Conservation (phyloP, 768 basidiomycete species). For the Leucosporidium creatinivorum region DNA sequence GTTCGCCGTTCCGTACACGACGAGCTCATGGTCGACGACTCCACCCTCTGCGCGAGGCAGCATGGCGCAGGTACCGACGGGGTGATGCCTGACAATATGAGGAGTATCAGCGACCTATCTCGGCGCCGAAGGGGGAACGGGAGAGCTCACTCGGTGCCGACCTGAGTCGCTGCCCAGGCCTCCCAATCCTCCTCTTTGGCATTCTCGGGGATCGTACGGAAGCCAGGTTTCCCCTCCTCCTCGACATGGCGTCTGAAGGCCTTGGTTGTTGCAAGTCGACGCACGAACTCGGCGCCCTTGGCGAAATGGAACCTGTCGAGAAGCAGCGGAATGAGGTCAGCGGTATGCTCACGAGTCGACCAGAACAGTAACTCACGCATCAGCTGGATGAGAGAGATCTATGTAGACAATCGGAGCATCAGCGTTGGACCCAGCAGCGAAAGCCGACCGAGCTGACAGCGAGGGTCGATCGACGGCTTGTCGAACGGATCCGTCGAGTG, state of each 20-base stretch:
- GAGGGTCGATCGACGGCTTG: too few species aligned
- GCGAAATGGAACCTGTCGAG: conserved; percentile 2
- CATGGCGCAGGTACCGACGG: conserved; percentile 40
- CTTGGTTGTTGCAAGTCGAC: conserved; percentile 1
- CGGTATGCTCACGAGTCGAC: too few species aligned
- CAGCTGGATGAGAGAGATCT: conserved; percentile 4
- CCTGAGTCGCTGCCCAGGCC: conserved; percentile 47
- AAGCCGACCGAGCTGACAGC: too few species aligned
- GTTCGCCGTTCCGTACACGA: too few species aligned
- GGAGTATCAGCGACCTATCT: too few species aligned
- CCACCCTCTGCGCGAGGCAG: conserved; percentile 43
- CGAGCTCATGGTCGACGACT: conserved; percentile 43
- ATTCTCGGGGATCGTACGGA: conserved; percentile 40
- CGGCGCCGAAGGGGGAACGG: too few species aligned
- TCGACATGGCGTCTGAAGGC: conserved; percentile 9
- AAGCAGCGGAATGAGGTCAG: too few species aligned
- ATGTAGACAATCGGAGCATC: too few species aligned
- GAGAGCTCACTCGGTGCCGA: conserved; percentile 47
- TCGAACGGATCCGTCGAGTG: too few species aligned
- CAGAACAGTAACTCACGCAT: too few species aligned
- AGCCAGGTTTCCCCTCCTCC: conserved; percentile 45
- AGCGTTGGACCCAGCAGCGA: too few species aligned
- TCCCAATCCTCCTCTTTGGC: conserved; percentile 56
- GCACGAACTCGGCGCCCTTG: conserved; percentile 12
- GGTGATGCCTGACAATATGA: not conserved